Evolutionary conservation across 2,329 filamentous ascomycete species (phyloP).

Genomic region (Knoxdaviesia capensis): DNA sequence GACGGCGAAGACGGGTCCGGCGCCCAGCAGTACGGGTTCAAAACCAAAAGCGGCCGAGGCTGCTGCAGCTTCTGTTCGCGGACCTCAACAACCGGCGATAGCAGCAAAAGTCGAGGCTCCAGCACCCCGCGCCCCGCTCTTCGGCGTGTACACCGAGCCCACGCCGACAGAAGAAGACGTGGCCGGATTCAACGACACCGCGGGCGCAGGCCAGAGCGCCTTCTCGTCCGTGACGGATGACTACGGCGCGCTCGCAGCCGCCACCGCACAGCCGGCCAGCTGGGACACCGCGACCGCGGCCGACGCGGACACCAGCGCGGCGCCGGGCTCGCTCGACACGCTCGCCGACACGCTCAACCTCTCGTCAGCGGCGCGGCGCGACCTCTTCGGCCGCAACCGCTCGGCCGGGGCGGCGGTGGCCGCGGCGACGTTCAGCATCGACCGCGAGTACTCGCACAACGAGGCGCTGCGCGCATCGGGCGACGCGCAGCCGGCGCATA

Average conservation of each 20-base stretch:
- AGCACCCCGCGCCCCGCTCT: conserved; percentile 7
- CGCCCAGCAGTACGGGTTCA: no score
- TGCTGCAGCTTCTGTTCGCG: no score
- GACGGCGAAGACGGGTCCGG: conserved; percentile 13
- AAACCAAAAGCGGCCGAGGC: no score
- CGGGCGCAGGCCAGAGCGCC: conserved; percentile 12
- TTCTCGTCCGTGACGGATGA: conserved; percentile 40
- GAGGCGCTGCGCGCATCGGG: conserved; percentile 52
- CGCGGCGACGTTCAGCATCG: conserved; percentile 72
- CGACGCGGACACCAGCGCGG: conserved; percentile 11
- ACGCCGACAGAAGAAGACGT: neutral
- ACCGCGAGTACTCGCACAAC: conserved; percentile 71
- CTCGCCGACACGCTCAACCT: conserved; percentile 66
- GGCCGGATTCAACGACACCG: no score
- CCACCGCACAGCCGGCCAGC: conserved; percentile 9
- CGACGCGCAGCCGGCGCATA: conserved; percentile 47
- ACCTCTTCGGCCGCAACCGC: conserved; percentile 60
- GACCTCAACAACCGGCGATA: no score
- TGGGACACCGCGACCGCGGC: conserved; percentile 15
- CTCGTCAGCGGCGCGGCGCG: conserved; percentile 54
- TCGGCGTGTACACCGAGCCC: neutral
- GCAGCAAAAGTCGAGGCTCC: no score
- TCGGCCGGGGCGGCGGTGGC: conserved; percentile 16
- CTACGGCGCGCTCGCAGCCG: conserved; percentile 4
- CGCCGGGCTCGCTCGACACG: conserved; percentile 7